Conservation (phyloP, 768 basidiomycete species). For the Porpolomopsis calyptriformis region DNA sequence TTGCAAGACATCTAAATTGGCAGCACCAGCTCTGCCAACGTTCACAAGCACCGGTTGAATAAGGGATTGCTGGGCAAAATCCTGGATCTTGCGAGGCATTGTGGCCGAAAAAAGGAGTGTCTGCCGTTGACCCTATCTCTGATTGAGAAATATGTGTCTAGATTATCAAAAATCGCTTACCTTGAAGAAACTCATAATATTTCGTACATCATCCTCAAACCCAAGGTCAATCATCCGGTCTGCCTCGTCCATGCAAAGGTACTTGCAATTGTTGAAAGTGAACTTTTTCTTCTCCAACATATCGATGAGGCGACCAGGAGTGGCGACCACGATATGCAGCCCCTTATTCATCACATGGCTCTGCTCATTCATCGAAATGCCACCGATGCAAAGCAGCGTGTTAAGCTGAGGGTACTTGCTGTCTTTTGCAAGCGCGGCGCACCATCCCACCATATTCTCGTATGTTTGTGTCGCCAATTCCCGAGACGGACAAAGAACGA, state of each 20-base stretch:
- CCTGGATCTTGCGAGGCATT: conserved; percentile 98
- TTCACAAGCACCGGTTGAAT: conserved; percentile 92
- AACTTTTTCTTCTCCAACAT: conserved; percentile 95
- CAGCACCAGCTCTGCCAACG: conserved; percentile 95
- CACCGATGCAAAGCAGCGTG: conserved; percentile 88
- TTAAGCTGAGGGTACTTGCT: conserved; percentile 79
- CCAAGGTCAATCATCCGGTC: conserved; percentile 99
- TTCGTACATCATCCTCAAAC: conserved; percentile 97
- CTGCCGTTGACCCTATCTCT: conserved; percentile 77
- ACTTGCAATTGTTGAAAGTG: conserved; percentile 90
- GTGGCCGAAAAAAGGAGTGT: conserved; percentile 97
- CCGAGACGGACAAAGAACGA: conserved; percentile 92
- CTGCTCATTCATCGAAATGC: conserved; percentile 98
- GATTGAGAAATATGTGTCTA: conserved; percentile 1
- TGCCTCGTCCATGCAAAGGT: conserved; percentile 97
- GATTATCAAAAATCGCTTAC: conserved; percentile 31
- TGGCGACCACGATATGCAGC: conserved; percentile 91
- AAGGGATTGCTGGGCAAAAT: conserved; percentile 95
- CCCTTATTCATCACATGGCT: conserved; percentile 84
- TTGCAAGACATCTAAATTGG: conserved; percentile 91
- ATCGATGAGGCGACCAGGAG: conserved; percentile 92
- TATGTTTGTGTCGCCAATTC: conserved; percentile 96
- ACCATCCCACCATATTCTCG: conserved; percentile 88
- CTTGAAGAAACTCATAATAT: conserved; percentile 99
- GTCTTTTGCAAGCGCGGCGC: conserved; percentile 65